A percentile compares a stretch with the other conserved stretches of the same genome.
These are phyloP conservation scores for Pleurozium schreberi DNA, from an alignment of 225 moss, liverwort and hornwort genomes.

Conservation along the genomic window DNA sequence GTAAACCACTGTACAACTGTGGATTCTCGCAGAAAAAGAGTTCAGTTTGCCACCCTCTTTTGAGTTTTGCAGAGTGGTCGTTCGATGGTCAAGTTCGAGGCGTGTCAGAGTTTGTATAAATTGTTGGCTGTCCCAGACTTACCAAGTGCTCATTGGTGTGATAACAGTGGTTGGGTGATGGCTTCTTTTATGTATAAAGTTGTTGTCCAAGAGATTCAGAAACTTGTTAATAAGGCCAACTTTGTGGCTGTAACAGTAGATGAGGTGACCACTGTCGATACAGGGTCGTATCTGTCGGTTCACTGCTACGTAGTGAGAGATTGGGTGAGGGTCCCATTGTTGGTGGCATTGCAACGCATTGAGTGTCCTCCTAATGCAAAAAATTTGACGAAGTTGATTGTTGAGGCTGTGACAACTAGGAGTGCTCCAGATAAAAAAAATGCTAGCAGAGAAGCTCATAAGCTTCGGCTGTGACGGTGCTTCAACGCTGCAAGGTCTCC, in stretches of 20 bases:
- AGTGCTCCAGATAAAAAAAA: too few relatives aligned
- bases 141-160: neutral
- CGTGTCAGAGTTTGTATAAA: neutral
- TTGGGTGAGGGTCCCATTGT: too few relatives aligned
- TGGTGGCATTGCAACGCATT: too few relatives aligned
- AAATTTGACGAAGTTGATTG: too few relatives aligned
- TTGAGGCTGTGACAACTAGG: too few relatives aligned
- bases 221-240: neutral
- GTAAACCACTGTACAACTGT: neutral
- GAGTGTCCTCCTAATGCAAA: too few relatives aligned
- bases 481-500: too few relatives aligned
- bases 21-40: neutral
- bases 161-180: neutral
- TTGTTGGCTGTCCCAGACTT: neutral
- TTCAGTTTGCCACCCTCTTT: neutral
- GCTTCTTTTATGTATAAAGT: neutral
- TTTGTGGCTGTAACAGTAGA: accelerated
- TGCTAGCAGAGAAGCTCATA: too few relatives aligned
- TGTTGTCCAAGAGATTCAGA: neutral
- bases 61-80: neutral
- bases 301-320: too few relatives aligned
- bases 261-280: neutral
- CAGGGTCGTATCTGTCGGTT: too few relatives aligned
- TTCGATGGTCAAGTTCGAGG: neutral
- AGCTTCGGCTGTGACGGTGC: too few relatives aligned